Evolutionary conservation across 306 rosid species (phyloP).

Genomic region (Comarum palustre): DNA sequence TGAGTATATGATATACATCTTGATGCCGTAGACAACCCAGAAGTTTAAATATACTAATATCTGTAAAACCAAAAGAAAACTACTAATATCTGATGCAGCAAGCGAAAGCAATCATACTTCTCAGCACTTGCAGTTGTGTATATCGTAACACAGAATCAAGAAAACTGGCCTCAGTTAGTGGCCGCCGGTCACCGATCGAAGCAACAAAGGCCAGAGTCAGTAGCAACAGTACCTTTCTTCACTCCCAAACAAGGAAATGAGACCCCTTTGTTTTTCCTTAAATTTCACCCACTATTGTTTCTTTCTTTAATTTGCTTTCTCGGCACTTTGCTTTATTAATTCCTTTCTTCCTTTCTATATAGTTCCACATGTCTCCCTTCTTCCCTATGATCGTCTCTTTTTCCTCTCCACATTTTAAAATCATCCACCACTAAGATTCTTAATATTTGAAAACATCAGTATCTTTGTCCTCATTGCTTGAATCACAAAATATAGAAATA

Average conservation of each 20-base stretch:
- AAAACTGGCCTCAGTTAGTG: constrained; percentile 19
- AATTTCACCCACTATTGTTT: neutral
- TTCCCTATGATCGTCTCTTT: constrained; percentile 12
- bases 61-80: no score
- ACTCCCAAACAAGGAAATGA: constrained; percentile 36
- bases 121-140: neutral
- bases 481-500: neutral
- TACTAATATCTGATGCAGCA: neutral
- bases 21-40: no score
- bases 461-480: constrained; percentile 17
- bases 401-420: constrained; percentile 35
- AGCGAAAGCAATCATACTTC: neutral
- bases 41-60: no score
- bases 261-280: constrained; percentile 22
- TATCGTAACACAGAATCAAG: neutral
- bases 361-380: constrained; percentile 37
- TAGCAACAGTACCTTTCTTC: constrained; percentile 27
- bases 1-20: no score
- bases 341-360: constrained; percentile 28
- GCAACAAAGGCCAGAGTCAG: neutral
- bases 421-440: neutral
- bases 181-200: constrained; percentile 31
- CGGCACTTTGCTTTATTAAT: constrained; percentile 24
- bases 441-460: neutral
- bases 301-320: constrained; percentile 22